These are phyloP conservation scores for Cryphonectria carpinicola DNA, from an alignment of 2,329 filamentous ascomycete species.

Conservation along the genomic window DNA sequence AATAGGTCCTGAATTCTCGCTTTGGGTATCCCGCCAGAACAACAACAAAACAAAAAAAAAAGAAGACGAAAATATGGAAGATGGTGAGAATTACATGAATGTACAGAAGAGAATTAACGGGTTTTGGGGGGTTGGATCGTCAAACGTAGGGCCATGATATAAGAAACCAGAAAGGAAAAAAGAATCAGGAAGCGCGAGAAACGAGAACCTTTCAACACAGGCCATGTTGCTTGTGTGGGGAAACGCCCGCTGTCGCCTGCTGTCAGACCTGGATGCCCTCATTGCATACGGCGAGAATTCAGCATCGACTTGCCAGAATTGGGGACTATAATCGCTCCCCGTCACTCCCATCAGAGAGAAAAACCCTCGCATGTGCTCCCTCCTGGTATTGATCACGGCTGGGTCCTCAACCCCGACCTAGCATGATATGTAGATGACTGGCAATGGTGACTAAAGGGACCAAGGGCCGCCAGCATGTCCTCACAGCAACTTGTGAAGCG, in stretches of 20 bases:
- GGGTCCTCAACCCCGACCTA: neutral
- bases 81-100: conserved; percentile 27
- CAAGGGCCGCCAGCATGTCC: conserved; percentile 9
- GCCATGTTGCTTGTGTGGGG: neutral
- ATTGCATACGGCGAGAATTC: neutral
- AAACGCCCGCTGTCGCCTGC: neutral
- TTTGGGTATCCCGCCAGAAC: conserved; percentile 31
- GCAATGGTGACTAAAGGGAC: neutral
- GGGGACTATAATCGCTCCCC: neutral
- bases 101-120: conserved; percentile 24
- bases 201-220: conserved; percentile 2
- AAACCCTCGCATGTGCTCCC: neutral
- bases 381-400: neutral
- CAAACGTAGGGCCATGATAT: conserved; percentile 27
- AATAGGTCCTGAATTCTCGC: conserved; percentile 9
- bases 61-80: conserved; percentile 22
- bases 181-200: conserved; percentile 12
- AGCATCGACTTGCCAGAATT: neutral
- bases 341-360: neutral
- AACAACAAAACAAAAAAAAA: conserved; percentile 23
- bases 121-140: conserved; percentile 15
- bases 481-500: neutral
- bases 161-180: conserved; percentile 9
- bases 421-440: conserved; percentile 10
- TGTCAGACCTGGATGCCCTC: neutral